These are phyloP conservation scores for Claviceps lovelessii DNA, from an alignment of 2,329 filamentous ascomycete genomes.

Conservation along the genomic window DNA sequence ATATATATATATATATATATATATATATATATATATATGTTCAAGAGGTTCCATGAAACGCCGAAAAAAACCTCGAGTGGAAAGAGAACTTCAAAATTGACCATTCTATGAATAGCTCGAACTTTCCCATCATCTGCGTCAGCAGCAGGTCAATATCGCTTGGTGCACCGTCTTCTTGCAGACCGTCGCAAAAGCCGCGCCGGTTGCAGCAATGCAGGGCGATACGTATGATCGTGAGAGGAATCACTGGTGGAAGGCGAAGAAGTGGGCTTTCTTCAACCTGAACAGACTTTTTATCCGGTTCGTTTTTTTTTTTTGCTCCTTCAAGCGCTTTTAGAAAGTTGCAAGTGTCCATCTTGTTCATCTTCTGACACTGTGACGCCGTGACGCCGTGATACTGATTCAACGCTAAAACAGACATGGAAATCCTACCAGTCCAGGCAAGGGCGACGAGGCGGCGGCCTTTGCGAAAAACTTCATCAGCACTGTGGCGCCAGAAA, in stretches of 20 bases:
- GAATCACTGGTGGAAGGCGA: constrained; percentile 99
- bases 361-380: background rate
- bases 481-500: constrained; percentile 82
- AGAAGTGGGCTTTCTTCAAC: constrained; percentile 99
- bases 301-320: constrained; percentile 41
- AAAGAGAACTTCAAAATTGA: background rate
- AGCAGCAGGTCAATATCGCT: constrained; percentile 71
- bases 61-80: background rate
- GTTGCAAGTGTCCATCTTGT: background rate
- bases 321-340: background rate
- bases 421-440: constrained; percentile 67
- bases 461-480: constrained; percentile 86
- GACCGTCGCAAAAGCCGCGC: constrained; percentile 73
- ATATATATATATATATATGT: too few relatives aligned
- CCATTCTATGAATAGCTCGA: constrained; percentile 50
- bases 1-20: too few relatives aligned
- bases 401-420: constrained; percentile 43
- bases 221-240: constrained; percentile 73
- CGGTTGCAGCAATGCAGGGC: constrained; percentile 69
- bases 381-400: background rate
- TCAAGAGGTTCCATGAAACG: too few relatives aligned
- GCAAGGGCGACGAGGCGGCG: constrained; percentile 60
- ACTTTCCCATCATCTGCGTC: constrained; percentile 61
- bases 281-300: constrained; percentile 68
- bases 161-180: constrained; percentile 95